These are phyloP conservation scores for Tolypocladium ovalisporum DNA, from an alignment of 2,329 filamentous ascomycete genomes.

Conservation along the genomic window DNA sequence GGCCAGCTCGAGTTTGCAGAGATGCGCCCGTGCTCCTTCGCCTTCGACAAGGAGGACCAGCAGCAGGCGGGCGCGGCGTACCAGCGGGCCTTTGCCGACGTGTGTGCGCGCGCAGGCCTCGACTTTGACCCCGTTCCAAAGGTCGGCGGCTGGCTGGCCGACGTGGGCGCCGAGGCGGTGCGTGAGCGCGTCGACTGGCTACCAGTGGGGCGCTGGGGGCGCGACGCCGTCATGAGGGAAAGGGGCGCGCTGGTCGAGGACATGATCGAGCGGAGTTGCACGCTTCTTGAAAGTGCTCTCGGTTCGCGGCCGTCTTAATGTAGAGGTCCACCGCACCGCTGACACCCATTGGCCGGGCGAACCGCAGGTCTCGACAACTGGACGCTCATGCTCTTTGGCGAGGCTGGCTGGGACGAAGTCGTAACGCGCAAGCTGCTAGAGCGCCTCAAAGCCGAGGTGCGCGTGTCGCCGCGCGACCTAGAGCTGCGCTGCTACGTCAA, in stretches of 20 bases:
- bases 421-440: slow-evolving; percentile 18
- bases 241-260: slow-evolving; percentile 25
- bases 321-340: too few species aligned
- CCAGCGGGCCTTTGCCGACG: slow-evolving; percentile 17
- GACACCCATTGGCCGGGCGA: too few species aligned
- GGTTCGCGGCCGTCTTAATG: too few species aligned
- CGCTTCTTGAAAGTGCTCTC: too few species aligned
- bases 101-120: slow-evolving; percentile 18
- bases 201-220: slow-evolving; percentile 27
- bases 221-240: slow-evolving; percentile 24
- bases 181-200: slow-evolving; percentile 29
- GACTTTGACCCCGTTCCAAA: slow-evolving; percentile 28
- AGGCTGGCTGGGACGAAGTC: slow-evolving; percentile 19
- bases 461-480: slow-evolving; percentile 9
- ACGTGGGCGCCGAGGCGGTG: slow-evolving; percentile 28
- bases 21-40: slow-evolving; percentile 26
- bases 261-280: slow-evolving; percentile 23
- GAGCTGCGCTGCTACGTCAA: slow-evolving; percentile 16
- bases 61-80: slow-evolving; percentile 12
- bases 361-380: slow-evolving; percentile 15
- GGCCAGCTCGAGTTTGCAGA: slow-evolving; percentile 34
- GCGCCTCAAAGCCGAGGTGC: slow-evolving; percentile 18
- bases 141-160: slow-evolving; percentile 20
- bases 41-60: slow-evolving; percentile 17
- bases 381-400: slow-evolving; percentile 20